These are phyloP conservation scores for Cystoderma amianthinum DNA, from an alignment of 768 basidiomycete species.

Conservation along the genomic window DNA sequence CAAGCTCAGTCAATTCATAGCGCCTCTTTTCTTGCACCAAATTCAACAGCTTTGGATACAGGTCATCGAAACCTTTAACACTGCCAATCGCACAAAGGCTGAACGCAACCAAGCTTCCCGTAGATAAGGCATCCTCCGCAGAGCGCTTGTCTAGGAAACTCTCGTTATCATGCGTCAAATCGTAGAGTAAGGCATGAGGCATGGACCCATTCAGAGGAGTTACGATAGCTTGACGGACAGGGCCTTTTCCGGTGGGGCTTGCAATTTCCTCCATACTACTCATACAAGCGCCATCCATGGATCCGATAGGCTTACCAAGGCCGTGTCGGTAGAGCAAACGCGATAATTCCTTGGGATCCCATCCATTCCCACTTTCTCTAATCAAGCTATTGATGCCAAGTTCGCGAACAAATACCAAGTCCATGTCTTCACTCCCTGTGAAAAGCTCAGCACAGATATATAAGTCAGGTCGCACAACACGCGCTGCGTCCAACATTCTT, in stretches of 20 bases:
- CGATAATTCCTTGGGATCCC: constrained; percentile 87
- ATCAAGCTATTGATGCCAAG: constrained; percentile 92
- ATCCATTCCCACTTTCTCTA: constrained; percentile 89
- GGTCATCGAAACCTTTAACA: constrained; percentile 95
- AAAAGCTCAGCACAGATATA: constrained; percentile 97
- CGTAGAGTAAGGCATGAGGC: constrained; percentile 93
- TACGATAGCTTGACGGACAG: constrained; percentile 64
- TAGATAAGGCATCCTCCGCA: constrained; percentile 92
- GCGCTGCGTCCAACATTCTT: constrained; percentile 86
- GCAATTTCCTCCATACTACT: constrained; percentile 69
- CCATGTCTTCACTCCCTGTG: constrained; percentile 93
- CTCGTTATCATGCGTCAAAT: constrained; percentile 97
- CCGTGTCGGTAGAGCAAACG: constrained; percentile 86
- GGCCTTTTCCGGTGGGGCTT: constrained; percentile 80
- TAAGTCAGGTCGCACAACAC: constrained; percentile 84
- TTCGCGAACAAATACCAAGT: constrained; percentile 83
- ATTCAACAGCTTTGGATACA: constrained; percentile 92
- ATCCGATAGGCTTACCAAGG: constrained; percentile 91
- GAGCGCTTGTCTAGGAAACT: constrained; percentile 84
- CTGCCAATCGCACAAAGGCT: constrained; percentile 85
- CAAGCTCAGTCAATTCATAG: constrained; percentile 65
- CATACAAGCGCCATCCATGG: constrained; percentile 89
- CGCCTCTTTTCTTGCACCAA: constrained; percentile 77
- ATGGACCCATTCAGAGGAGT: constrained; percentile 77
- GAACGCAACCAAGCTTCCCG: constrained; percentile 90